A percentile compares a stretch with the other conserved stretches of the same genome.
phyloP scores from a whole-genome alignment of 352 stramenopile genomes.

The Pythium vanterpoolii region DNA sequence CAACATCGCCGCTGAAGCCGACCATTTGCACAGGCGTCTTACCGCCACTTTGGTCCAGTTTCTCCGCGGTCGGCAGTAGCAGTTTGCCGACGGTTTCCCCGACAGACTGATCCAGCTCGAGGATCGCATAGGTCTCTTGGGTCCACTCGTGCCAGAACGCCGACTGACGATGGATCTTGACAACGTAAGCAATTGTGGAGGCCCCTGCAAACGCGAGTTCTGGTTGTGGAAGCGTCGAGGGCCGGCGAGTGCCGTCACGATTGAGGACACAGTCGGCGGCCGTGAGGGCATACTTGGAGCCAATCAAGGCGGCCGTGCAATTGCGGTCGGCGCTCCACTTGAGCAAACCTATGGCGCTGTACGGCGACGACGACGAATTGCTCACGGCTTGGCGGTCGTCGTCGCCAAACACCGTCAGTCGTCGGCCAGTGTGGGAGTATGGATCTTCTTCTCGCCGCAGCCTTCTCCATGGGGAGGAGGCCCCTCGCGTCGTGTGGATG shows the following conservation, averaged over 20 bases:
- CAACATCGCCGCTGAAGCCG: slow-evolving; percentile 30
- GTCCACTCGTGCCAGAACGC: slow-evolving; percentile 66
- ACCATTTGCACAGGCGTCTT: slow-evolving; percentile 56
- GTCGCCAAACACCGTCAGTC: slow-evolving; percentile 42
- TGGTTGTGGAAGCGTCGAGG: slow-evolving; percentile 21
- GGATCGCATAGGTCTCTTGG: slow-evolving; percentile 56
- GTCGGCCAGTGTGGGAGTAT: slow-evolving; percentile 4
- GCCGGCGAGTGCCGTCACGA: slow-evolving; percentile 24
- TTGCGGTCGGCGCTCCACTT: slow-evolving; percentile 39
- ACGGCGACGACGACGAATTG: slow-evolving; percentile 38
- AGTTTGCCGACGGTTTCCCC: slow-evolving; percentile 33
- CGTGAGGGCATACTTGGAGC: slow-evolving; percentile 41
- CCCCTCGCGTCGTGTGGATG: not conserved
- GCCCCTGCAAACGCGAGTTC: slow-evolving; percentile 26
- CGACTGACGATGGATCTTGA: slow-evolving; percentile 55
- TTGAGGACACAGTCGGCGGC: slow-evolving; percentile 57
- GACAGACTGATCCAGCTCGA: slow-evolving; percentile 48
- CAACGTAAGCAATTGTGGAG: slow-evolving; percentile 20
- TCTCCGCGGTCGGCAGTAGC: slow-evolving; percentile 27
- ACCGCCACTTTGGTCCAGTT: slow-evolving; percentile 26
- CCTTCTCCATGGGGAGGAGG: not conserved
- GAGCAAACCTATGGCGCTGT: slow-evolving; percentile 50
- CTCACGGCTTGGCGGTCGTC: slow-evolving; percentile 39
- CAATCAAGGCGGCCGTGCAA: slow-evolving; percentile 60
- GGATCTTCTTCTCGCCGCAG: not conserved